Conservation (phyloP, 768 basidiomycete genomes). For the Cubamyces lactineus region DNA sequence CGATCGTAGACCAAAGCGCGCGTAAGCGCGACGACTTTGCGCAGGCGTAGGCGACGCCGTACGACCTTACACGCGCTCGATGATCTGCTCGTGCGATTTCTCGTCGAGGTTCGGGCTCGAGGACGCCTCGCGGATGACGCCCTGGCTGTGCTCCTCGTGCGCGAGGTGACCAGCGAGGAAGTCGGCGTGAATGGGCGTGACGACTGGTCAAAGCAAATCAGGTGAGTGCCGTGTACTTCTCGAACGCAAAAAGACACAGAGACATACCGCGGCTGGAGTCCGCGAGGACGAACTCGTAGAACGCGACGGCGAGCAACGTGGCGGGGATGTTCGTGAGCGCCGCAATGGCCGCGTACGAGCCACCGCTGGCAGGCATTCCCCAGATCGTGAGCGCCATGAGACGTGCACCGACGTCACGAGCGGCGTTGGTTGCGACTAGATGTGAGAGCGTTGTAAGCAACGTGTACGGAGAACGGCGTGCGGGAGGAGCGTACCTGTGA, state of each 20-base stretch:
- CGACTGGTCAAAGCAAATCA: constrained; percentile 18
- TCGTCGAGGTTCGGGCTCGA: constrained; percentile 14
- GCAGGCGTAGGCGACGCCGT: background rate
- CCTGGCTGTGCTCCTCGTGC: constrained; percentile 30
- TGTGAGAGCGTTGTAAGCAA: background rate
- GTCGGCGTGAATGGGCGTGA: constrained; percentile 28
- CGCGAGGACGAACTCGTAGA: constrained; percentile 60
- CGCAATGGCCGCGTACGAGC: constrained; percentile 60
- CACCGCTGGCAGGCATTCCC: constrained; percentile 56
- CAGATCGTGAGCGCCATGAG: constrained; percentile 63
- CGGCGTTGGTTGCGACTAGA: constrained; percentile 58
- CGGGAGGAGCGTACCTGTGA: constrained; percentile 38
- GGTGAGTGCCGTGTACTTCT: background rate
- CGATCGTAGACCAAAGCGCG: background rate
- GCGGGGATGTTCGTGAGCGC: constrained; percentile 70
- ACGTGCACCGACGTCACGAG: constrained; percentile 69
- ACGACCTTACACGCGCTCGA: constrained; percentile 20
- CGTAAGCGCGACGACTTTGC: background rate
- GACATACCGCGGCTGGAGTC: constrained; percentile 64
- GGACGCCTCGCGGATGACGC: constrained; percentile 8
- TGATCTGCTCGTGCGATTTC: constrained; percentile 15
- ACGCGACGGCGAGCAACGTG: constrained; percentile 51
- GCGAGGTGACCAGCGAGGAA: constrained; percentile 28
- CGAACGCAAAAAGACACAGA: background rate
- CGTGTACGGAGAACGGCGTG: background rate